Conservation (phyloP, 148 eudicot species). For the Camellia japonica region DNA sequence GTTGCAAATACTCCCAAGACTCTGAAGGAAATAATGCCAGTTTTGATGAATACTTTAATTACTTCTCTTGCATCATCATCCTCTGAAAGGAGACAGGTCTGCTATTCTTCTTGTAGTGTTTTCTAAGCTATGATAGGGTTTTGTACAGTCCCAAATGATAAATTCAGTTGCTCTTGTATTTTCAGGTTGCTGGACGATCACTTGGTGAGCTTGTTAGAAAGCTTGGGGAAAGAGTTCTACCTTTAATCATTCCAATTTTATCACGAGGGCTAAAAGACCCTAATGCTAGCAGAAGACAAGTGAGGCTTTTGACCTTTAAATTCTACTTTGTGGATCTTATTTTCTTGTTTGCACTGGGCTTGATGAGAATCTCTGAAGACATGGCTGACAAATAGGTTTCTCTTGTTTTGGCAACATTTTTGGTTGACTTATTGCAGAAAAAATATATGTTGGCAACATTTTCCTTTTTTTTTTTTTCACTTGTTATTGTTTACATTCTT, state of each 20-base stretch:
- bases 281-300: constrained; percentile 84
- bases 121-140: neutral
- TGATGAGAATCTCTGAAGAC: neutral
- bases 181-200: constrained; percentile 88
- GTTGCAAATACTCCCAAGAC: constrained; percentile 98
- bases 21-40: constrained; percentile 96
- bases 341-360: neutral
- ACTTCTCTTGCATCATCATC: constrained; percentile 90
- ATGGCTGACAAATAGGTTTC: neutral
- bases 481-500: neutral
- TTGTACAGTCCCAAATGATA: neutral
- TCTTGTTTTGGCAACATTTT: neutral
- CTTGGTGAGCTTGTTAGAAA: constrained; percentile 96
- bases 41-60: constrained; percentile 86
- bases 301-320: constrained; percentile 28
- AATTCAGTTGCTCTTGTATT: constrained; percentile 8
- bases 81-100: constrained; percentile 96
- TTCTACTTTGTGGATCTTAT: neutral
- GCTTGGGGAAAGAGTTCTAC: constrained; percentile 98
- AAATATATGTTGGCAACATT: neutral
- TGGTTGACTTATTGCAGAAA: neutral
- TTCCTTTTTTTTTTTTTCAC: neutral
- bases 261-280: constrained; percentile 80
- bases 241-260: constrained; percentile 84
- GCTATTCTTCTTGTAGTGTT: constrained; percentile 5